Conservation (phyloP, 768 basidiomycete species). For the Termitomyces titanicus region DNA sequence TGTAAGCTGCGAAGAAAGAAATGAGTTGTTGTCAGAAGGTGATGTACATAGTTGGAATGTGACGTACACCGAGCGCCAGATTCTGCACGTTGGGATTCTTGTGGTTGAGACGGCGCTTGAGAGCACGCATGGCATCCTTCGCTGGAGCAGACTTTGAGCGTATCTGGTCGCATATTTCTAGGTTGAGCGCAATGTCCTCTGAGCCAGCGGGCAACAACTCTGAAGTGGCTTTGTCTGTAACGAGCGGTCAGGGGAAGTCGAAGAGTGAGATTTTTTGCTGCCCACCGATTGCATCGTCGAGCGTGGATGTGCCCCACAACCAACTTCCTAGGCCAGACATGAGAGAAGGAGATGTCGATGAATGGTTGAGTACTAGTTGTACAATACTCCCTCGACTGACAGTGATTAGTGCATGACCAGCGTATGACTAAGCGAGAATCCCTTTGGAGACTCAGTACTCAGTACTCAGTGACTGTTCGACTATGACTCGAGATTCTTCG, state of each 20-base stretch:
- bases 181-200: slow-evolving; percentile 89
- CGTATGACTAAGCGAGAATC: slow-evolving; percentile 12
- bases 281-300: slow-evolving; percentile 81
- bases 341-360: neutral
- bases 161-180: slow-evolving; percentile 97
- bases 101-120: slow-evolving; percentile 85
- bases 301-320: slow-evolving; percentile 80
- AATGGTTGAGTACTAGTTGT: slow-evolving; percentile 2
- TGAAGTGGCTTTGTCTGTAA: slow-evolving; percentile 90
- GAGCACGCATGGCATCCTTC: slow-evolving; percentile 82
- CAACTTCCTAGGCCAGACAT: slow-evolving; percentile 66
- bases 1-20: slow-evolving; percentile 52
- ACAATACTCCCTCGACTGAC: too few relatives aligned
- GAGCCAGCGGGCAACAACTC: slow-evolving; percentile 78
- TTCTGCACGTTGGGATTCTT: slow-evolving; percentile 96
- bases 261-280: neutral
- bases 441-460: too few relatives aligned
- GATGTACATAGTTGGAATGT: neutral
- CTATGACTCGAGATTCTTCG: neutral
- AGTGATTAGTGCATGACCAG: slow-evolving; percentile 1
- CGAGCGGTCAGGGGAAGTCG: slow-evolving; percentile 5
- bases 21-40: slow-evolving; percentile 1
- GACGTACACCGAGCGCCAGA: slow-evolving; percentile 76
- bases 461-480: too few relatives aligned
- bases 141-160: slow-evolving; percentile 85